These are phyloP conservation scores for Kwoniella europaea DNA, from an alignment of 768 basidiomycete species.

Conservation along the genomic window DNA sequence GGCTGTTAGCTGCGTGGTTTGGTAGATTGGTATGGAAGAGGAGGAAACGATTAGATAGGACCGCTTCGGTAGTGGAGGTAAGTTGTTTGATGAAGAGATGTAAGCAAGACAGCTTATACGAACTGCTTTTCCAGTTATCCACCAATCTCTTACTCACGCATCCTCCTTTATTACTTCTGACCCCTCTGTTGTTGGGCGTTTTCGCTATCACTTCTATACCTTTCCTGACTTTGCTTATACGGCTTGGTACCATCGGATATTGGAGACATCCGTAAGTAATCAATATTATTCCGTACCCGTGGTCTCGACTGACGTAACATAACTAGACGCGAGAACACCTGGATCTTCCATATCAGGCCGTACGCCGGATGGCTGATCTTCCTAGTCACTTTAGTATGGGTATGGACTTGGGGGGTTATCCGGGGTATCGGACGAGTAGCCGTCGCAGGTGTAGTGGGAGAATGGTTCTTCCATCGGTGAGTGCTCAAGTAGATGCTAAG, in stretches of 20 bases:
- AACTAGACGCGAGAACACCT: slow-evolving; percentile 53
- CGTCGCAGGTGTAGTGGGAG: slow-evolving; percentile 80
- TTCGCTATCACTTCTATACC: slow-evolving; percentile 54
- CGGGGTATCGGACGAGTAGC: slow-evolving; percentile 77
- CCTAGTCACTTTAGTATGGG: slow-evolving; percentile 65
- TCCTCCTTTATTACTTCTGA: slow-evolving; percentile 55
- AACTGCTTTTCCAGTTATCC: slow-evolving; percentile 40
- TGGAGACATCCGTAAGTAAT: slow-evolving; percentile 56
- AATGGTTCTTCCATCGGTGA: slow-evolving; percentile 84
- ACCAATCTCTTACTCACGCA: slow-evolving; percentile 55
- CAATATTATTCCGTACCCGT: too few species aligned
- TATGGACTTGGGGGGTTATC: slow-evolving; percentile 79
- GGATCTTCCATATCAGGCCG: slow-evolving; percentile 65
- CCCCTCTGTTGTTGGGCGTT: slow-evolving; percentile 52
- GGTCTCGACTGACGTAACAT: too few species aligned
- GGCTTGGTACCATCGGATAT: slow-evolving; percentile 57
- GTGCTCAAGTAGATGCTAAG: slow-evolving; percentile 37
- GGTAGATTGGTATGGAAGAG: slow-evolving; percentile 65
- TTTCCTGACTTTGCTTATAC: slow-evolving; percentile 54
- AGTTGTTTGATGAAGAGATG: slow-evolving; percentile 4
- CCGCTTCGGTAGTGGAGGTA: slow-evolving; percentile 59
- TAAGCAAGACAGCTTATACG: neutral
- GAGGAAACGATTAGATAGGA: slow-evolving; percentile 67
- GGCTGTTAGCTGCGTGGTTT: slow-evolving; percentile 71
- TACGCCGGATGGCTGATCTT: slow-evolving; percentile 79